Evolutionary conservation across 1,139 yeast genomes (phyloP).

Genomic region (Suhomyces ambrosiae): DNA sequence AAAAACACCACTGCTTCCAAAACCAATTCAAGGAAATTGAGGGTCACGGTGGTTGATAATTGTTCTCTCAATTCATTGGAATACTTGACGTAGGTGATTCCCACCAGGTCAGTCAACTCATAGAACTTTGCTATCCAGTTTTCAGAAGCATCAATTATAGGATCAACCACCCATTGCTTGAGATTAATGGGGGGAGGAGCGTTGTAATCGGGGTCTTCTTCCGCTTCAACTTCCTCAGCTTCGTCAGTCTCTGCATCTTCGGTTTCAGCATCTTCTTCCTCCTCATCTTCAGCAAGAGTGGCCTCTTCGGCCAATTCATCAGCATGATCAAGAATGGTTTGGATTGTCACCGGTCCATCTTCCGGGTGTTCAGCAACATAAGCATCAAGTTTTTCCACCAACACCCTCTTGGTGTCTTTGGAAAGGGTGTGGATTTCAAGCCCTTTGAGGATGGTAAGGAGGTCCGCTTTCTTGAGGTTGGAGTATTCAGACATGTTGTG

Average conservation of each 20-base stretch:
- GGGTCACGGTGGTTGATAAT: slow-evolving; percentile 50
- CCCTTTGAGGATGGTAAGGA: slow-evolving; percentile 37
- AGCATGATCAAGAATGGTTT: slow-evolving; percentile 15
- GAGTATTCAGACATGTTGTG: slow-evolving; percentile 31
- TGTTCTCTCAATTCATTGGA: slow-evolving; percentile 52
- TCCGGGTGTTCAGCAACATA: slow-evolving; percentile 40
- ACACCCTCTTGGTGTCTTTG: slow-evolving; percentile 47
- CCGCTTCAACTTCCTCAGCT: slow-evolving; percentile 26
- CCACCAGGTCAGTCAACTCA: slow-evolving; percentile 41
- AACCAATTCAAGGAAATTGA: slow-evolving; percentile 44
- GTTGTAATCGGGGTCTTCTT: slow-evolving; percentile 26
- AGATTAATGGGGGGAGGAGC: slow-evolving; percentile 47
- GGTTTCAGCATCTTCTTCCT: slow-evolving; percentile 20
- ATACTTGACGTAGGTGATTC: slow-evolving; percentile 43
- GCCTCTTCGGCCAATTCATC: slow-evolving; percentile 24
- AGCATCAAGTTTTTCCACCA: slow-evolving; percentile 44
- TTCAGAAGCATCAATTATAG: slow-evolving; percentile 38
- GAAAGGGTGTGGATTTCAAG: slow-evolving; percentile 37
- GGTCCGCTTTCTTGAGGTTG: slow-evolving; percentile 42
- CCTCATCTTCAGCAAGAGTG: slow-evolving; percentile 22
- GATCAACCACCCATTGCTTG: slow-evolving; percentile 43
- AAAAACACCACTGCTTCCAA: slow-evolving; percentile 42
- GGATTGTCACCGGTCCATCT: slow-evolving; percentile 35
- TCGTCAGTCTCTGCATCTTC: slow-evolving; percentile 25
- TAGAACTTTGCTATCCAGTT: slow-evolving; percentile 29